phyloP scores from a whole-genome alignment of 768 basidiomycete species.

The Phanerochaete carnosa region DNA sequence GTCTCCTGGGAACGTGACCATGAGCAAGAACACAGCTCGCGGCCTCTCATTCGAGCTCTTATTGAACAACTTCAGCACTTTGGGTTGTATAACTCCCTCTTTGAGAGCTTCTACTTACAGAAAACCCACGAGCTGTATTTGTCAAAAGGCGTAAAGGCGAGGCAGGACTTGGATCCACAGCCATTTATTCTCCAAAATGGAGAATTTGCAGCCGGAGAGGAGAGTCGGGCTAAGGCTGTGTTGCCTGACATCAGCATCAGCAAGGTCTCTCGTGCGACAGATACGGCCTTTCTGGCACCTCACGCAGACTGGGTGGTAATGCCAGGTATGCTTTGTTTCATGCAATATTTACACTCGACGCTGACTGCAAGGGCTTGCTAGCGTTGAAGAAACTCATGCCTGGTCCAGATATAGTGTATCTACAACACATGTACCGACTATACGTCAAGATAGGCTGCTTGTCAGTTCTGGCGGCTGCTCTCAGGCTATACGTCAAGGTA shows the following conservation, averaged over 20 bases:
- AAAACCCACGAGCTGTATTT: slow-evolving; percentile 52
- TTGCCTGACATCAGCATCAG: slow-evolving; percentile 49
- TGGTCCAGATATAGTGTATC: slow-evolving; percentile 30
- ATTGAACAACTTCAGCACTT: slow-evolving; percentile 55
- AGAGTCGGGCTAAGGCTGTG: slow-evolving; percentile 44
- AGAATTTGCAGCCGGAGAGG: slow-evolving; percentile 51
- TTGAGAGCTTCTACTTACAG: slow-evolving; percentile 55
- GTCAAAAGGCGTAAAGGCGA: slow-evolving; percentile 42
- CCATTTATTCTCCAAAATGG: slow-evolving; percentile 39
- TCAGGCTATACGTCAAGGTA: slow-evolving; percentile 62
- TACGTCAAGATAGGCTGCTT: slow-evolving; percentile 57
- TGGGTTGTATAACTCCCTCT: slow-evolving; percentile 48
- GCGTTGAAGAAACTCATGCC: slow-evolving; percentile 55
- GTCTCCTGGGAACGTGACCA: slow-evolving; percentile 51
- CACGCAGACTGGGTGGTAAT: slow-evolving; percentile 42
- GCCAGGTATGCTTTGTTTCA: slow-evolving; percentile 27
- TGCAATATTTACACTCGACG: not conserved
- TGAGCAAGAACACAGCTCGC: slow-evolving; percentile 34
- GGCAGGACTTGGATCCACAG: too few relatives aligned
- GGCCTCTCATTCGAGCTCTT: slow-evolving; percentile 45
- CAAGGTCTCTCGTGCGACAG: slow-evolving; percentile 49
- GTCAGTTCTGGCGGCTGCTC: slow-evolving; percentile 54
- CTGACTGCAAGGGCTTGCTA: slow-evolving; percentile 21
- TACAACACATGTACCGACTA: slow-evolving; percentile 55
- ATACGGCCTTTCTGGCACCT: slow-evolving; percentile 46